Percentiles rank a stretch among this genome's conserved stretches.
Conservation (phyloP, 345 rosid genomes). For the Jatropha curcas region DNA sequence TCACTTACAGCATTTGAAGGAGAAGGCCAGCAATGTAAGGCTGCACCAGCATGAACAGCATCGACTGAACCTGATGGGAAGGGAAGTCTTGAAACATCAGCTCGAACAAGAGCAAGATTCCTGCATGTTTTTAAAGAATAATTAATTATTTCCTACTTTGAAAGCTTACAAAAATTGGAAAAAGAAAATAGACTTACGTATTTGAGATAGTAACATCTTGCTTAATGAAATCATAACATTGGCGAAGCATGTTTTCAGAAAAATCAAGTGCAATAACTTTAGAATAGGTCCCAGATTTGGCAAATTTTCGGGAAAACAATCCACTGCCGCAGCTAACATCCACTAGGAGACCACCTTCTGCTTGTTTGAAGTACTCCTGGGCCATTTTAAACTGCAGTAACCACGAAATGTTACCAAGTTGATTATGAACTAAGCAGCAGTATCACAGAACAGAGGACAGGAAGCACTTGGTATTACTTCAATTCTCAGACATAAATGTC, state of each 20-base stretch:
- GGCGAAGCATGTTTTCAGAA: constrained; percentile 96
- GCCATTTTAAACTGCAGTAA: constrained; percentile 87
- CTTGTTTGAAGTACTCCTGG: constrained; percentile 77
- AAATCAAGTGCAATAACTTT: constrained; percentile 87
- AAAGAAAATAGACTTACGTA: constrained; percentile 31
- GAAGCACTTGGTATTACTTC: not conserved
- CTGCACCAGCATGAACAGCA: constrained; percentile 96
- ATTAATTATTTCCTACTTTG: constrained; percentile 16
- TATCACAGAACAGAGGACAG: not conserved
- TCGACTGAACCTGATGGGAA: constrained; percentile 79
- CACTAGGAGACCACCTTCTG: constrained; percentile 75
- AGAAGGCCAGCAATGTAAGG: constrained; percentile 96
- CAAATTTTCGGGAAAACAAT: constrained; percentile 86
- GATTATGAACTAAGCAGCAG: not conserved
- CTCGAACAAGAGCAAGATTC: constrained; percentile 87
- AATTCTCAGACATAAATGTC: not conserved
- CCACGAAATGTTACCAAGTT: constrained; percentile 8
- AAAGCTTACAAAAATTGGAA: not conserved
- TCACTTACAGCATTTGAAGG: constrained; percentile 82
- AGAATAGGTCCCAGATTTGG: constrained; percentile 69
- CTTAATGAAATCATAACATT: constrained; percentile 78
- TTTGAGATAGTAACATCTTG: constrained; percentile 48
- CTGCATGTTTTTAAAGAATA: constrained; percentile 38
- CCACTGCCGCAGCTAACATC: constrained; percentile 99
- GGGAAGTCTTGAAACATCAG: constrained; percentile 88